Base-by-base conservation (phyloP, 2,329 filamentous ascomycete species). In the Sporothrix protearum region DNA sequence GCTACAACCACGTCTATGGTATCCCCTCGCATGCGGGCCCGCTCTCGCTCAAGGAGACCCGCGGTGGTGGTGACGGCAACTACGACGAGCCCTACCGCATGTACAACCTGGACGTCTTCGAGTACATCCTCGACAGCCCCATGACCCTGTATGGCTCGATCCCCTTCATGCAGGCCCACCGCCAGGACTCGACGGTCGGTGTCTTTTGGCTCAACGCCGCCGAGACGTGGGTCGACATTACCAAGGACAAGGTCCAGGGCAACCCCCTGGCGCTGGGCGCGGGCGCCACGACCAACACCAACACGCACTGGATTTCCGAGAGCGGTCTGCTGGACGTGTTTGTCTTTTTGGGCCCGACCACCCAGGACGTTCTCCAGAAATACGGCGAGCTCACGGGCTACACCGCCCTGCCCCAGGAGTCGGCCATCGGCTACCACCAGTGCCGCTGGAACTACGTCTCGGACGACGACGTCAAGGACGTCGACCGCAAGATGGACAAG, bases 101-200 rank as follows among this genome's bases (percentile, higher is more conserved):
- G 80, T 97, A 97, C 84, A 99, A 99, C 80, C 88, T 93, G 42
- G 96, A 99, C 79, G 96, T 99, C 12, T 99, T 99, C 77, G 96
- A 99, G 82, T 99, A 99, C 80, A 91, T 97, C 77, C 87, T 97
- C 77, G 92, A 98, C 81, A 98, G 94, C 80, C 94, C 96, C 0
- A 99, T 99, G 96, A 98, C 96, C 0, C 86, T 99, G 1, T 99
- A 99, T 78, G 96, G 96, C n/a, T 85, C 94, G 8, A 98, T 99
- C 76, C 96, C 96, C 1, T 92, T 98, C 78, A 97, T 99, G 93
- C 96, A 98, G 81, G 96, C 96, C 22, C 95, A 99, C 79, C 92
- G 92, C 77, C 96, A 95, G 80, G 92, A 91, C 77, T 98, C 95
- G 0, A 96, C 93, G 0, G 95, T 98, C 39, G 96, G 94, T 74